phyloP scores from a whole-genome alignment of 2,329 filamentous ascomycete genomes.

The Diplodia mutila region DNA sequence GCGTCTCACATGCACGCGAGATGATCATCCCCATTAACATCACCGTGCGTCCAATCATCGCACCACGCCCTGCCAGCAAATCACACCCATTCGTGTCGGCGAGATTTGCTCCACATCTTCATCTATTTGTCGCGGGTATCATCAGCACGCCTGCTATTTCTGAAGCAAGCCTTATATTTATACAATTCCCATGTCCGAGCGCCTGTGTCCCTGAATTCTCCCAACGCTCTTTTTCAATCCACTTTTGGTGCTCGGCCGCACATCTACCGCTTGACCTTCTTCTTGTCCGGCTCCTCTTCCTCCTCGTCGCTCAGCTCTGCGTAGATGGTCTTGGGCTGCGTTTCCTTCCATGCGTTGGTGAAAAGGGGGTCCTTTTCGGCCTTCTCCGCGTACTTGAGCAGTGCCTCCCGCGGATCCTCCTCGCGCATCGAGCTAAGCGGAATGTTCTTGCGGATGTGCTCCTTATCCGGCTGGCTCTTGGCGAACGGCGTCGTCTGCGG shows the following conservation, averaged over 20 bases:
- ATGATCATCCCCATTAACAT: conserved; percentile 4
- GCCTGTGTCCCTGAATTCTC: not conserved
- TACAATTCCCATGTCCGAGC: not conserved
- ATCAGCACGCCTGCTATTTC: not conserved
- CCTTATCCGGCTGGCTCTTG: conserved; percentile 86
- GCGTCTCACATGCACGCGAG: conserved; percentile 19
- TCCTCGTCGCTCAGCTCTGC: conserved; percentile 80
- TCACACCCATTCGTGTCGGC: not conserved
- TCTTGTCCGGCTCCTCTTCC: conserved; percentile 68
- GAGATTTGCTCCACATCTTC: conserved; percentile 16
- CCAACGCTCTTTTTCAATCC: not conserved
- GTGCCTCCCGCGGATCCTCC: conserved; percentile 90
- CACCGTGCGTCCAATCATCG: conserved; percentile 12
- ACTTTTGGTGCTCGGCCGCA: not conserved
- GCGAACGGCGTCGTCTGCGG: conserved; percentile 86
- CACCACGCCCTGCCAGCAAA: not conserved
- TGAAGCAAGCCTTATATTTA: not conserved
- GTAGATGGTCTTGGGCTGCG: conserved; percentile 90
- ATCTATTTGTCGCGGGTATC: conserved; percentile 18
- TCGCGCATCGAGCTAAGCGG: conserved; percentile 91
- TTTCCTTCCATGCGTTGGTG: conserved; percentile 89
- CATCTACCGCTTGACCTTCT: conserved; percentile 43
- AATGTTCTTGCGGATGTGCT: conserved; percentile 85
- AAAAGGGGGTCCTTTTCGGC: conserved; percentile 93
- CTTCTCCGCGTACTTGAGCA: conserved; percentile 93